phyloP scores from a whole-genome alignment of 2,329 filamentous ascomycete genomes.

The Aspergillus candidus region DNA sequence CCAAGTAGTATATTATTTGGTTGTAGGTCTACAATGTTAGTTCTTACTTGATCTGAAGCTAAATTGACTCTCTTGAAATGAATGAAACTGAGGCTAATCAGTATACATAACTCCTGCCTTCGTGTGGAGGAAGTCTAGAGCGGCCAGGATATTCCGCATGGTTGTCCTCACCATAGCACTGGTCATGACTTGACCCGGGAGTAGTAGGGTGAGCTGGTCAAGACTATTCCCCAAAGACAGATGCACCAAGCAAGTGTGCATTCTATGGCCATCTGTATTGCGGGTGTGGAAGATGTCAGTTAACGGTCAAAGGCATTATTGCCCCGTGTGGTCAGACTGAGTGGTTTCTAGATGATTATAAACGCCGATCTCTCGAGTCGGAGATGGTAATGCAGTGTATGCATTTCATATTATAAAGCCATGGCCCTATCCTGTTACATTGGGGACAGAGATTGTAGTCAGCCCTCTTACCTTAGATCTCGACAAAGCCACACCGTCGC shows the following conservation, averaged over 20 bases:
- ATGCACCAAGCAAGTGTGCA: constrained; percentile 25
- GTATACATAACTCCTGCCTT: constrained; percentile 22
- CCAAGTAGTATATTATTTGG: constrained; percentile 27
- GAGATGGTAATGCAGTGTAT: constrained; percentile 8
- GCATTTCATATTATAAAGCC: constrained; percentile 13
- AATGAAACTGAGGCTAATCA: constrained; percentile 9
- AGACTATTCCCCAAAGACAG: constrained; percentile 22
- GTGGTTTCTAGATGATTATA: constrained; percentile 22
- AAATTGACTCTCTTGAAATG: not conserved
- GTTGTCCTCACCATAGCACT: constrained; percentile 18
- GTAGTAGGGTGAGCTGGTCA: constrained; percentile 12
- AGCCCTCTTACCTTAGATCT: constrained; percentile 2
- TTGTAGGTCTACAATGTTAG: constrained; percentile 22
- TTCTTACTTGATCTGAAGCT: not conserved
- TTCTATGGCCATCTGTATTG: constrained; percentile 12
- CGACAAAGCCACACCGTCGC: constrained; percentile 10
- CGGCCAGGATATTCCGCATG: constrained; percentile 17
- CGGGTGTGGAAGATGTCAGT: constrained; percentile 25
- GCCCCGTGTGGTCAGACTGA: constrained; percentile 19
- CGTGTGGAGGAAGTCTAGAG: constrained; percentile 26
- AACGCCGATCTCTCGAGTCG: constrained; percentile 17
- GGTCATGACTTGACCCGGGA: constrained; percentile 15
- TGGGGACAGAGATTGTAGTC: not conserved
- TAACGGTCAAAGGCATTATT: constrained; percentile 19
- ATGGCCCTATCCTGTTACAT: constrained; percentile 5